phyloP scores from a whole-genome alignment of 2,329 filamentous ascomycete genomes.

The Diaporthe nobilis region DNA sequence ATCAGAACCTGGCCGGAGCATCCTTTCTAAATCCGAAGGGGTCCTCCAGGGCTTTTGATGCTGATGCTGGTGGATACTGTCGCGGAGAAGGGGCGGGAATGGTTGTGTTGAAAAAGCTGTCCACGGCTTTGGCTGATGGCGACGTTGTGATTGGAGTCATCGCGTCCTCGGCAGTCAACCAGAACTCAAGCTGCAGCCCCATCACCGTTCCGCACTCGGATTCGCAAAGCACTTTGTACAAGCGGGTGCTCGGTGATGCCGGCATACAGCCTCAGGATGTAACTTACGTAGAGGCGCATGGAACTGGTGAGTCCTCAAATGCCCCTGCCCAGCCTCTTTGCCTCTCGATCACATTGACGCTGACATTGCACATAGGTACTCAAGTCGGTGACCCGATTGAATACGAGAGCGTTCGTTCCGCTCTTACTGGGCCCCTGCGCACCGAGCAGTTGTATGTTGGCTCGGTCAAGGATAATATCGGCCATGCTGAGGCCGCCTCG shows the following conservation, averaged over 20 bases:
- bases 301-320: constrained; percentile 51
- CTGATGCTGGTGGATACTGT: constrained; percentile 67
- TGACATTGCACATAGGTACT: constrained; percentile 48
- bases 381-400: constrained; percentile 51
- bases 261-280: constrained; percentile 47
- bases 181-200: constrained; percentile 49
- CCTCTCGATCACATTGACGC: neutral
- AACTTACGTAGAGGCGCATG: constrained; percentile 53
- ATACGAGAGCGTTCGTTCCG: constrained; percentile 44
- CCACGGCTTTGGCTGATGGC: constrained; percentile 64
- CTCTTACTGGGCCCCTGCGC: constrained; percentile 35
- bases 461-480: constrained; percentile 52
- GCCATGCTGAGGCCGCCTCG: constrained; percentile 51
- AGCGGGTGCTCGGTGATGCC: constrained; percentile 45
- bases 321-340: neutral
- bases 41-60: constrained; percentile 63
- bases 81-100: constrained; percentile 64
- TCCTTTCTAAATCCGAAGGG: constrained; percentile 60
- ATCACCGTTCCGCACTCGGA: constrained; percentile 47
- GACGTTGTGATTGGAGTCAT: constrained; percentile 64
- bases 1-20: constrained; percentile 52
- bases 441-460: constrained; percentile 42
- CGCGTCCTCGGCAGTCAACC: constrained; percentile 51
- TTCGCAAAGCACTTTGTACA: constrained; percentile 49
- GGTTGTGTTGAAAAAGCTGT: constrained; percentile 64